A percentile compares a stretch with the other conserved stretches of the same genome.
Evolutionary conservation across 352 stramenopile genomes (phyloP).

Genomic region (Phytophthora cactorum): DNA sequence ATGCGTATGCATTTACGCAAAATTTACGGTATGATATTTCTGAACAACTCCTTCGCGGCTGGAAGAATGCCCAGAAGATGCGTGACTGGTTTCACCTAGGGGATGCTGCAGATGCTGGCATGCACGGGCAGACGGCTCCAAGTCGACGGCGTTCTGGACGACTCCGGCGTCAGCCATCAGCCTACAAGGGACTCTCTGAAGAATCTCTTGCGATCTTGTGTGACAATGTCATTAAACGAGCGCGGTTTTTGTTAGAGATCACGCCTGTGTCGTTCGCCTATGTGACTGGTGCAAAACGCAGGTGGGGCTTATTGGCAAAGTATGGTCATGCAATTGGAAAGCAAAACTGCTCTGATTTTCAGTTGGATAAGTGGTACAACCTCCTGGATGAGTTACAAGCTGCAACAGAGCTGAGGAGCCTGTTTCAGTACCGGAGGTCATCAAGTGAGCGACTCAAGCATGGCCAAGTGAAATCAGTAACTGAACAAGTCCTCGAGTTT

Average conservation of each 20-base stretch:
- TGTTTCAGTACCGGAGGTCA: constrained; percentile 78
- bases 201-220: constrained; percentile 73
- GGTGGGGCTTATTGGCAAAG: constrained; percentile 75
- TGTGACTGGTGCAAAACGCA: constrained; percentile 68
- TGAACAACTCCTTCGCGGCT: constrained; percentile 68
- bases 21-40: constrained; percentile 66
- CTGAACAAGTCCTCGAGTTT: constrained; percentile 85
- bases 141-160: constrained; percentile 40
- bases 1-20: constrained; percentile 74
- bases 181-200: constrained; percentile 79
- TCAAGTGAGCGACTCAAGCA: constrained; percentile 71
- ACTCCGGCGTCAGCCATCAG: constrained; percentile 72
- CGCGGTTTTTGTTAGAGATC: constrained; percentile 75
- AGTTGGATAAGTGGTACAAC: constrained; percentile 84
- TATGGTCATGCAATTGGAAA: constrained; percentile 71
- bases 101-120: constrained; percentile 66
- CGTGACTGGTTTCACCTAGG: constrained; percentile 86
- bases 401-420: constrained; percentile 69
- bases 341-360: constrained; percentile 45
- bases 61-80: constrained; percentile 91
- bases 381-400: constrained; percentile 80
- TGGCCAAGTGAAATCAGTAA: constrained; percentile 68
- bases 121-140: constrained; percentile 42
- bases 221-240: constrained; percentile 73
- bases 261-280: constrained; percentile 80